phyloP scores from a whole-genome alignment of 352 stramenopile genomes.

The Hyaloperonospora arabidopsidis region DNA sequence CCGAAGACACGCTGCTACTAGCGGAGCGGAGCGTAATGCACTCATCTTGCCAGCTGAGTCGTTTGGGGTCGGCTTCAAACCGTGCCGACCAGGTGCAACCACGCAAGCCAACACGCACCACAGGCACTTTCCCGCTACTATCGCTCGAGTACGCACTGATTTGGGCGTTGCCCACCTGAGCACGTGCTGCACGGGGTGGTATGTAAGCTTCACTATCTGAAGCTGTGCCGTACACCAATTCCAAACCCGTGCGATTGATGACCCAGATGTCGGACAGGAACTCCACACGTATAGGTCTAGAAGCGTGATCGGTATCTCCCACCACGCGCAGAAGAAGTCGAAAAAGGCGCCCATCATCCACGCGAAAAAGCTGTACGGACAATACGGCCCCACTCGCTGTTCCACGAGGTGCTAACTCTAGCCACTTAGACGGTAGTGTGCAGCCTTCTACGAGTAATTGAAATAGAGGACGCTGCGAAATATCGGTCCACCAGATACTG shows the following conservation, averaged over 20 bases:
- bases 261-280: constrained; percentile 64
- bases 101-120: constrained; percentile 49
- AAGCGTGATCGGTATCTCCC: constrained; percentile 16
- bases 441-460: constrained; percentile 61
- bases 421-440: constrained; percentile 47
- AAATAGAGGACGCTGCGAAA: constrained; percentile 59
- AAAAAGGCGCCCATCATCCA: constrained; percentile 52
- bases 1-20: constrained; percentile 16
- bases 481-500: constrained; percentile 72
- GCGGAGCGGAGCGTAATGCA: constrained; percentile 49
- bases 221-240: constrained; percentile 67
- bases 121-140: constrained; percentile 30
- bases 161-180: constrained; percentile 66
- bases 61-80: constrained; percentile 60
- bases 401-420: constrained; percentile 45
- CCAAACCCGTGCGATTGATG: constrained; percentile 71
- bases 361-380: constrained; percentile 48
- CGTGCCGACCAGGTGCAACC: constrained; percentile 59
- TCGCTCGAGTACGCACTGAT: constrained; percentile 60
- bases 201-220: constrained; percentile 54
- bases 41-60: constrained; percentile 82
- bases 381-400: constrained; percentile 46
- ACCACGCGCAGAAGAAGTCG: constrained; percentile 62
- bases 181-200: constrained; percentile 40
- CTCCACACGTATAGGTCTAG: constrained; percentile 28